phyloP scores from a whole-genome alignment of 805 yeast genomes.

The Starmerella sp. region DNA sequence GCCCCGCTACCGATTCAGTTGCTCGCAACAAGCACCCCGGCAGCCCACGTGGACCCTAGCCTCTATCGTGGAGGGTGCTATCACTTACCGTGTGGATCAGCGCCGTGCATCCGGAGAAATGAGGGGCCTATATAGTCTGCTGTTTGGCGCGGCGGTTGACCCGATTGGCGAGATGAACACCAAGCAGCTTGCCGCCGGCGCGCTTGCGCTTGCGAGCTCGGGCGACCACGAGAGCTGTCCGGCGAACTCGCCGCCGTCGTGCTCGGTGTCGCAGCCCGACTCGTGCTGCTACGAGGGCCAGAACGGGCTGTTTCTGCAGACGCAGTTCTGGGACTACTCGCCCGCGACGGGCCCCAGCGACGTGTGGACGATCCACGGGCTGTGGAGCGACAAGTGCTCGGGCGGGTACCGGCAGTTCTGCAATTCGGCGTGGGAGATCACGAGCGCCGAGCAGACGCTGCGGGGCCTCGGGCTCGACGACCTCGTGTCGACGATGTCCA shows the following conservation, averaged over 20 bases:
- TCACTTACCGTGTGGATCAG: background rate
- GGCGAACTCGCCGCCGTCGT: conserved; percentile 28
- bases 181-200: background rate
- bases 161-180: background rate
- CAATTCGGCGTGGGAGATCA: conserved; percentile 46
- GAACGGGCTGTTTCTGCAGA: conserved; percentile 70
- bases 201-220: conserved; percentile 4
- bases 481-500: conserved; percentile 45
- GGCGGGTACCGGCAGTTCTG: conserved; percentile 77
- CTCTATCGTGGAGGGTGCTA: background rate
- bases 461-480: conserved; percentile 34
- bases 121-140: background rate
- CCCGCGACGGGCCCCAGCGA: conserved; percentile 65
- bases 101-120: background rate
- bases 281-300: conserved; percentile 79
- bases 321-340: conserved; percentile 87
- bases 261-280: conserved; percentile 31
- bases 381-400: conserved; percentile 83
- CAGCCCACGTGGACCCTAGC: background rate
- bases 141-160: background rate
- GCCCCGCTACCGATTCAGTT: too few species aligned
- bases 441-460: conserved; percentile 39
- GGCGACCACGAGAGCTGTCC: conserved; percentile 28
- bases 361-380: conserved; percentile 69
- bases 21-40: background rate